phyloP scores from a whole-genome alignment of 805 yeast genomes.

The Isabelozyma heimii region DNA sequence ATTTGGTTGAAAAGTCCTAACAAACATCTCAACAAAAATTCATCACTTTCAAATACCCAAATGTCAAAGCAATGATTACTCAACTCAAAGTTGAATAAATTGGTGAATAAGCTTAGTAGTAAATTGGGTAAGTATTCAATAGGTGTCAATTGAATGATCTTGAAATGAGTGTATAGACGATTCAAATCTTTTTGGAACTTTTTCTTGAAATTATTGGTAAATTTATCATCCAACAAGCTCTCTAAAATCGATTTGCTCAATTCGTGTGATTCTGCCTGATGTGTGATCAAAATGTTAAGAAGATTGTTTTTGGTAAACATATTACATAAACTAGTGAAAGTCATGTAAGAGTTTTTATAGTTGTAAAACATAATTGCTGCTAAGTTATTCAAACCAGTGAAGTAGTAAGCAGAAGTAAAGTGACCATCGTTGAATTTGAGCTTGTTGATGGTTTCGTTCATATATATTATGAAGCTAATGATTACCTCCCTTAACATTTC shows the following conservation, averaged over 20 bases:
- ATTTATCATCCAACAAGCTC: slow-evolving; percentile 7
- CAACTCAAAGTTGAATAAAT: slow-evolving; percentile 44
- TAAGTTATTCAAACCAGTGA: slow-evolving; percentile 33
- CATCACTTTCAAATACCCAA: slow-evolving; percentile 59
- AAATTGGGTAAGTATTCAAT: slow-evolving; percentile 40
- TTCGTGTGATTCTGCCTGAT: background rate
- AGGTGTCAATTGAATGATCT: slow-evolving; percentile 38
- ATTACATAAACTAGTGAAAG: slow-evolving; percentile 40
- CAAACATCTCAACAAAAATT: slow-evolving; percentile 47
- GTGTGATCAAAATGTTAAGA: background rate
- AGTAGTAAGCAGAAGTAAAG: slow-evolving; percentile 19
- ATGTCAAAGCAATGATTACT: slow-evolving; percentile 55
- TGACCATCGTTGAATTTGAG: slow-evolving; percentile 1
- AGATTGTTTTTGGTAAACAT: slow-evolving; percentile 16
- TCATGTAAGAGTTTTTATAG: slow-evolving; percentile 27
- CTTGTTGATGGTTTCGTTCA: slow-evolving; percentile 7
- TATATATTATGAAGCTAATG: slow-evolving; percentile 22
- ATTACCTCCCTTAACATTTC: slow-evolving; percentile 22
- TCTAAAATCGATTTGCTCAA: background rate
- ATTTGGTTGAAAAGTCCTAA: slow-evolving; percentile 51
- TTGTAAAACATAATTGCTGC: slow-evolving; percentile 42
- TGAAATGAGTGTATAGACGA: slow-evolving; percentile 49
- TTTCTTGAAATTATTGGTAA: slow-evolving; percentile 41
- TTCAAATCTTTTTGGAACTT: slow-evolving; percentile 43
- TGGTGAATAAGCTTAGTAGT: slow-evolving; percentile 44